A percentile compares a stretch with the other conserved stretches of the same genome.
phyloP scores from a whole-genome alignment of 495 filamentous ascomycete genomes.

The Penicillium desertorum region DNA sequence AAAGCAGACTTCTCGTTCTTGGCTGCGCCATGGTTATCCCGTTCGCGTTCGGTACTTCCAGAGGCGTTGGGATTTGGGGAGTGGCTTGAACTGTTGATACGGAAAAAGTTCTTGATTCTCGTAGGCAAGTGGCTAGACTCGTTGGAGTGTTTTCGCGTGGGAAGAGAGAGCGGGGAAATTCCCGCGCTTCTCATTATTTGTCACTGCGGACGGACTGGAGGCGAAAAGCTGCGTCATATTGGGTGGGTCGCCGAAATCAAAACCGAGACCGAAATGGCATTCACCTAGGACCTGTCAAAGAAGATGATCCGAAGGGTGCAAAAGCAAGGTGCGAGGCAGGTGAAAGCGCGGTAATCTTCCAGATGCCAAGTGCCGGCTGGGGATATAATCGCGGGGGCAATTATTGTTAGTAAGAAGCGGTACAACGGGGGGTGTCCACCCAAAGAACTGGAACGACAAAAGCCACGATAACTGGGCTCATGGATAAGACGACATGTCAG shows the following conservation, averaged over 20 bases:
- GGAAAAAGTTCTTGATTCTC: conserved; percentile 96
- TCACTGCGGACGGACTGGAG: conserved; percentile 41
- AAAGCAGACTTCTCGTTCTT: conserved; percentile 64
- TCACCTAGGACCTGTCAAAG: conserved; percentile 6
- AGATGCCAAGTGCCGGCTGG: conserved; percentile 19
- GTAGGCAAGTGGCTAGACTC: conserved; percentile 70
- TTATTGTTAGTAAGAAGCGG: conserved; percentile 14
- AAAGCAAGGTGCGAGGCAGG: conserved; percentile 16
- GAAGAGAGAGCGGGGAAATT: conserved; percentile 48
- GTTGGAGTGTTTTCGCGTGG: conserved; percentile 52
- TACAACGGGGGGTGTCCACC: conserved; percentile 26
- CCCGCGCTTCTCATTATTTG: conserved; percentile 48
- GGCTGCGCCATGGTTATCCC: conserved; percentile 37
- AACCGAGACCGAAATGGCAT: not conserved
- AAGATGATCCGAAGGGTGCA: conserved; percentile 6
- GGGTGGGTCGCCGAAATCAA: conserved; percentile 3
- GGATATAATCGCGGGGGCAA: conserved; percentile 20
- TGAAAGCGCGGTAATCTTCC: conserved; percentile 11
- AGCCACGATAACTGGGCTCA: conserved; percentile 19
- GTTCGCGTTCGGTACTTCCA: conserved; percentile 42
- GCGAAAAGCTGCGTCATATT: conserved; percentile 51
- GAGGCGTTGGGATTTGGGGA: conserved; percentile 41
- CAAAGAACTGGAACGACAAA: conserved; percentile 22
- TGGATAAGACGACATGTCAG: conserved; percentile 24
- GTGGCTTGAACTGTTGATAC: conserved; percentile 74